These are phyloP conservation scores for Cladosporium halotolerans DNA, from an alignment of 2,329 filamentous ascomycete genomes.

Conservation along the genomic window DNA sequence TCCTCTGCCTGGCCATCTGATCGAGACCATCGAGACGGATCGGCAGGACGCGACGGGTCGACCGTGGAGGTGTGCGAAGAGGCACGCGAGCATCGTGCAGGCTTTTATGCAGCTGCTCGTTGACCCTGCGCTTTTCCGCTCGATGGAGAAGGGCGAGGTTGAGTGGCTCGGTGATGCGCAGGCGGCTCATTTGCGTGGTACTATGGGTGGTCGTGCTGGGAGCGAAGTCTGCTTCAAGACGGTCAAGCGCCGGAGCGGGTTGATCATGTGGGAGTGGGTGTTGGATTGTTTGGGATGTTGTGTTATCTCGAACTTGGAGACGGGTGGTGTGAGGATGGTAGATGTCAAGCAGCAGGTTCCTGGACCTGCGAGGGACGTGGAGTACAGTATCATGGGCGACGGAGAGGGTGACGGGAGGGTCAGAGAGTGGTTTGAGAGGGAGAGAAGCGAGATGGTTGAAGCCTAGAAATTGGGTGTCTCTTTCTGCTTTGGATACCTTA, in stretches of 20 bases:
- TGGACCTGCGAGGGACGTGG: background rate
- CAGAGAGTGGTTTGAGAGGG: constrained; percentile 7
- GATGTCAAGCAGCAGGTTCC: background rate
- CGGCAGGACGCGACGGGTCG: constrained; percentile 18
- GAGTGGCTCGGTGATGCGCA: constrained; percentile 25
- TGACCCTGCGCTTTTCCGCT: constrained; percentile 13
- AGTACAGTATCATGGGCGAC: constrained; percentile 8
- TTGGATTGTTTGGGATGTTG: constrained; percentile 13
- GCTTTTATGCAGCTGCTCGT: constrained; percentile 28
- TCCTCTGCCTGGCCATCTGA: constrained; percentile 18
- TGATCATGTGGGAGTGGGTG: constrained; percentile 16
- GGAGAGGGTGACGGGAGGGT: constrained; percentile 8
- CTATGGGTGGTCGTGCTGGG: constrained; percentile 7
- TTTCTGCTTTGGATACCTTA: too few species aligned
- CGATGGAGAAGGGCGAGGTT: constrained; percentile 25
- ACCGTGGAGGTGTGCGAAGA: constrained; percentile 19
- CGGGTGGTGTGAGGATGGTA: constrained; percentile 1
- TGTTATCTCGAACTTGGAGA: constrained; percentile 17
- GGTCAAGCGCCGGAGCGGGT: constrained; percentile 6
- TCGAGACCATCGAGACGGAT: constrained; percentile 13
- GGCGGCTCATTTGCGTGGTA: constrained; percentile 19
- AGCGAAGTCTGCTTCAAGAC: constrained; percentile 9
- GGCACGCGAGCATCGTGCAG: constrained; percentile 26
- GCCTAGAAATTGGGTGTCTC: too few species aligned
- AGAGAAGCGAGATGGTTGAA: background rate